Conservation (phyloP, 306 rosid species). For the Arachis stenosperma region DNA sequence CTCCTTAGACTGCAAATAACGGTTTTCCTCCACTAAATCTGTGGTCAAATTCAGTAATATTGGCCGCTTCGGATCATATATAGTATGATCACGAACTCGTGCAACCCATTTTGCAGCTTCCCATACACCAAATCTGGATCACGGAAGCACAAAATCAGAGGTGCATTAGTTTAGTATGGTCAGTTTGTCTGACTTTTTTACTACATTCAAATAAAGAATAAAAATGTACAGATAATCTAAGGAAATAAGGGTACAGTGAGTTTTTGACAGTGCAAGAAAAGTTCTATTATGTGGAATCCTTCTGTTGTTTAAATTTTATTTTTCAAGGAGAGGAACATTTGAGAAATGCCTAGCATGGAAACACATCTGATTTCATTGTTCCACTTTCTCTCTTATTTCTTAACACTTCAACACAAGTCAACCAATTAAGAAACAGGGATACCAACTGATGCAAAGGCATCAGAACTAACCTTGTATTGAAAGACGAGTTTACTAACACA, state of each 20-base stretch:
- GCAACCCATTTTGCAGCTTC: constrained; percentile 98
- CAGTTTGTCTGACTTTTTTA: neutral
- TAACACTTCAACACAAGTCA: constrained; percentile 15
- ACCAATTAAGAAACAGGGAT: constrained; percentile 9
- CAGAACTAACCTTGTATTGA: constrained; percentile 71
- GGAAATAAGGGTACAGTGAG: neutral
- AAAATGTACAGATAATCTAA: neutral
- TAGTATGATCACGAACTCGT: constrained; percentile 68
- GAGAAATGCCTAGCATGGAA: constrained; percentile 2
- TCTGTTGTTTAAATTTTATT: neutral
- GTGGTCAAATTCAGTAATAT: constrained; percentile 74
- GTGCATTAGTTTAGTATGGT: neutral
- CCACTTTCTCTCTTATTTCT: constrained; percentile 13
- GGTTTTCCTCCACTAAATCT: constrained; percentile 85
- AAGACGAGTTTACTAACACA: constrained; percentile 73
- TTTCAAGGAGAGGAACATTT: neutral
- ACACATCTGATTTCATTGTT: constrained; percentile 5
- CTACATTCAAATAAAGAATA: neutral
- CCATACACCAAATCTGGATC: constrained; percentile 92
- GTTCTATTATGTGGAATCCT: neutral
- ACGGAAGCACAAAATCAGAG: constrained; percentile 24
- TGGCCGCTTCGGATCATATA: constrained; percentile 76
- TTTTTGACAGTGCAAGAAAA: neutral
- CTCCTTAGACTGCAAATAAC: constrained; percentile 93
- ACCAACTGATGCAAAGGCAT: neutral